Evolutionary conservation across 345 rosid genomes (phyloP), one percentile per base, ranked within the genome.

Genomic region (Boechera divaricarpa): DNA sequence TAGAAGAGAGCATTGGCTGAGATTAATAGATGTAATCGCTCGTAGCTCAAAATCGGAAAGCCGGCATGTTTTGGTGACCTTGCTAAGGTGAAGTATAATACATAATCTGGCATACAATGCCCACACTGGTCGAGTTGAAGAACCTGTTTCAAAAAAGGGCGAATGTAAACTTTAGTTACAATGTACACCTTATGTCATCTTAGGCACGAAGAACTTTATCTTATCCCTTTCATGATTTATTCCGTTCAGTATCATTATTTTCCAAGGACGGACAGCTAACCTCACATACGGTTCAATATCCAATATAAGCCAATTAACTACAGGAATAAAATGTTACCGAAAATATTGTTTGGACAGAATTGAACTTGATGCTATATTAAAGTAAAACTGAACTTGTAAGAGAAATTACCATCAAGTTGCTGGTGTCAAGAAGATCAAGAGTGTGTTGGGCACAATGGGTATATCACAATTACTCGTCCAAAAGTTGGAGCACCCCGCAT

Each of bases 51-150:
- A 84, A 83, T 94, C 95, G 3, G 98, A 81, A 57, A 94, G 89
- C 62, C 91, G 97, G 80, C 84, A 94, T 69, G 77, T 48, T 83
- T 78, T 39, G 84, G 61, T 61, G 91, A 85, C 72, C 72, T 79
- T 48, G 87, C 90, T 77, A 90, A 76, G 81, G 93, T 85, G 61
- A 79, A 70, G 42, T 16, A 76, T 67, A 94, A 28, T 33, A 63
- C 26, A 67, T 84, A 84, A 83, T 94, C 98, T 47, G 95, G 67
- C 29, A 63, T 21, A 67, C 83, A 84, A 83, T 88, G 90, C 11
- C 98, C 98, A 83, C 95, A 87, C 57, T 80, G 84, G 74, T 89
- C 93, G 41, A 94, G 93, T 79, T 94, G 98, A 69, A 94, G 85
- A 76, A 94, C 91, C 98, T 90, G 87, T 72, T 64, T 71, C 79